Evolutionary conservation across 495 filamentous ascomycete genomes (phyloP).

Genomic region (Astrothelium subdiscretum): DNA sequence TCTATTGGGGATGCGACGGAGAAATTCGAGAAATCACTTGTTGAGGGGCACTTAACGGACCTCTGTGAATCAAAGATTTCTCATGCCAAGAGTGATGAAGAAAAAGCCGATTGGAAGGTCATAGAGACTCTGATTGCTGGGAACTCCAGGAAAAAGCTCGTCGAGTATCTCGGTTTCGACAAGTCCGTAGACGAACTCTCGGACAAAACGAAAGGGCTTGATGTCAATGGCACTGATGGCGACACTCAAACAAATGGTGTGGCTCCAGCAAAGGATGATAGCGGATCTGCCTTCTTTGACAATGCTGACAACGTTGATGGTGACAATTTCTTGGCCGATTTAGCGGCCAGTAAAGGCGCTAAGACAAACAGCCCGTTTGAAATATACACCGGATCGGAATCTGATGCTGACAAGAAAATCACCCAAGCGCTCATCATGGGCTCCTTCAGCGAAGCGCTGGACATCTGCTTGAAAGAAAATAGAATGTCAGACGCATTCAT

Average conservation of each 20-base stretch:
- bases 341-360: constrained; percentile 64
- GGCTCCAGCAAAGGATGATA: constrained; percentile 34
- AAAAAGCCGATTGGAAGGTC: constrained; percentile 91
- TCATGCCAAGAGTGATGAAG: constrained; percentile 67
- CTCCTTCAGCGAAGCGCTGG: constrained; percentile 80
- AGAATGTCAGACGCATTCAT: constrained; percentile 94
- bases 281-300: constrained; percentile 65
- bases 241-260: constrained; percentile 31
- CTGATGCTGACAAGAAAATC: constrained; percentile 71
- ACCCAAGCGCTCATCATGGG: constrained; percentile 81
- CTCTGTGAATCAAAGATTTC: constrained; percentile 74
- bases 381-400: constrained; percentile 68
- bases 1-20: constrained; percentile 73
- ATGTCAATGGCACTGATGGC: constrained; percentile 30
- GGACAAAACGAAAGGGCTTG: constrained; percentile 8
- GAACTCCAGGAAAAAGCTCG: constrained; percentile 66
- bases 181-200: constrained; percentile 33
- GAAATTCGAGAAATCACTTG: constrained; percentile 73
- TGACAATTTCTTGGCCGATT: constrained; percentile 68
- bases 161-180: constrained; percentile 80
- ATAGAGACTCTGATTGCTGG: constrained; percentile 77
- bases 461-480: constrained; percentile 76
- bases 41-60: constrained; percentile 59
- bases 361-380: constrained; percentile 82
- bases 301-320: constrained; percentile 47